Base-by-base conservation (phyloP, 2,329 filamentous ascomycete genomes). In the Neonectria ditissima region DNA sequence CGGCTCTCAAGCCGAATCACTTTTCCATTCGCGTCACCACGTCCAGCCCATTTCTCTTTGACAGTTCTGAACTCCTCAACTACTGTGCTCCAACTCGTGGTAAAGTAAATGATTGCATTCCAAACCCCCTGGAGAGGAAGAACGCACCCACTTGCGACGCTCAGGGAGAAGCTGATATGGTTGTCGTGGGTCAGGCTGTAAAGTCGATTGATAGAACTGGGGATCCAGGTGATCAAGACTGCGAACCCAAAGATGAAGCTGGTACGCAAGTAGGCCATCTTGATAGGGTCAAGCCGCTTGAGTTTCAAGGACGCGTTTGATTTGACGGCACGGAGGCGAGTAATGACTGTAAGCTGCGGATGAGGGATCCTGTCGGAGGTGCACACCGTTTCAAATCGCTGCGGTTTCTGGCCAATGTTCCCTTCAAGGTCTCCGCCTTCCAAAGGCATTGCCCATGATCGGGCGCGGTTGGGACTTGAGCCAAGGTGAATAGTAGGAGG, bases 71-170 rank as follows among this genome's bases (percentile, higher is more conserved):
- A n/a, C 47, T 75, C 76, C n/a, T 73, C 75, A 44, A 69, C 43
- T 10, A 80, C 67, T 1, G 65, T 71, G 14, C 66, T 70, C 84
- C 83, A 87, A 68, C 83, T 92, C 1, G 91, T 92, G 3, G 85
- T 87, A 65, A 91, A 86, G 76, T 93, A 95, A 54, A 95, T 92
- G 52, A 92, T 78, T 34, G 89, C 86, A 73, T 95, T 95, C 91
- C 92, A 94, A 52, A 93, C 87, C 1, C 92, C 92, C 75, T 95
- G 92, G 0, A 93, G 81, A 0, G 92, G 91, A 4, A 95, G 81
- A 0, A 94, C 91, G 13, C 92, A 83, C 2, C 89, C 89, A 24
- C 90, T 90, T 1, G 87, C 86, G 39, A 92, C 84, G 73, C 91
- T 91, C 44, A 94, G 83, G 2, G 82, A 83, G 73, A 89, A 94